A percentile compares a stretch with the other conserved stretches of the same genome.
phyloP scores from a whole-genome alignment of 2,329 filamentous ascomycete genomes.

The Dactylellina drechsleri region DNA sequence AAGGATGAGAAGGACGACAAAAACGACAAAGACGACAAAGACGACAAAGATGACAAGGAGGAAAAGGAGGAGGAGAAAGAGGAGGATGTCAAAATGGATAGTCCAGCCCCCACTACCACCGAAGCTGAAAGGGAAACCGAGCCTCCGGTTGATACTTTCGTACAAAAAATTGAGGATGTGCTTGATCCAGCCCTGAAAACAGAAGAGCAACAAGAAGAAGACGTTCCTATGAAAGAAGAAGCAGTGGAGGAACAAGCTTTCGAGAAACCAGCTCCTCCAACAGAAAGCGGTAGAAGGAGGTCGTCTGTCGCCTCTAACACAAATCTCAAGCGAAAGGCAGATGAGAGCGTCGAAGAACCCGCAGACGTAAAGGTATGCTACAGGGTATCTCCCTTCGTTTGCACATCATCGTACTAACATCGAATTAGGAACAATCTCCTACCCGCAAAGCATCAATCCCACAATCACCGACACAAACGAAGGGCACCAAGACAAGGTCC shows the following conservation, averaged over 20 bases:
- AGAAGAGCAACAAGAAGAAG: conserved; percentile 21
- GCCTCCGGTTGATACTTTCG: conserved; percentile 9
- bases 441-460: conserved; percentile 35
- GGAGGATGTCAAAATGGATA: conserved; percentile 57
- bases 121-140: conserved; percentile 39
- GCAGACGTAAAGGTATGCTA: conserved; percentile 34
- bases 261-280: conserved; percentile 31
- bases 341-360: conserved; percentile 39
- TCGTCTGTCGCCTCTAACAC: conserved; percentile 34
- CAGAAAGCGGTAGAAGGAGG: conserved; percentile 21
- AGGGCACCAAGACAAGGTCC: conserved; percentile 37
- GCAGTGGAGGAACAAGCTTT: conserved; percentile 22
- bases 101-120: conserved; percentile 50
- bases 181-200: conserved; percentile 33
- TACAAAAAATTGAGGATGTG: conserved; percentile 29
- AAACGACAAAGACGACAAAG: neutral
- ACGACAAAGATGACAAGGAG: conserved; percentile 25
- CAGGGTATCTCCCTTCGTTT: too few relatives aligned
- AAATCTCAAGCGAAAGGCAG: conserved; percentile 45
- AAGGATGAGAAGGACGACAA: neutral
- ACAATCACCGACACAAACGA: conserved; percentile 43
- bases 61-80: conserved; percentile 61
- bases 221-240: conserved; percentile 35
- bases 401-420: conserved; percentile 10
- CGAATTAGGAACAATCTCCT: conserved; percentile 40